These are phyloP conservation scores for Penicillium sp. DNA, from an alignment of 2,329 filamentous ascomycete genomes.

Conservation along the genomic window DNA sequence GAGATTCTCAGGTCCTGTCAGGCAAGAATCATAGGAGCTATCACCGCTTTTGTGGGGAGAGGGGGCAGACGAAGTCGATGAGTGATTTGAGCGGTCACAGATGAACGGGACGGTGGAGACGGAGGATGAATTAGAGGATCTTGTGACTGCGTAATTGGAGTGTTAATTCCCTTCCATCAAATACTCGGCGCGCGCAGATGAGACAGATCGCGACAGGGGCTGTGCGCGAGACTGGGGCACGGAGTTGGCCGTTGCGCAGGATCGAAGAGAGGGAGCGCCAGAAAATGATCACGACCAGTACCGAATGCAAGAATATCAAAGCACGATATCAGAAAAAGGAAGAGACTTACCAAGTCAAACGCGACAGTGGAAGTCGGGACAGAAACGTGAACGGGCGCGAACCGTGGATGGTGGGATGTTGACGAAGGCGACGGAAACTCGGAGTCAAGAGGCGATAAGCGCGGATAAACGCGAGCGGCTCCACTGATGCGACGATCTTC, in stretches of 20 bases:
- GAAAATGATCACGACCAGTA: background rate
- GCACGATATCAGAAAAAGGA: too few species aligned
- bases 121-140: background rate
- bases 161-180: background rate
- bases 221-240: background rate
- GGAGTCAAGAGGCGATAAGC: constrained; percentile 35
- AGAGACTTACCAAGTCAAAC: constrained; percentile 15
- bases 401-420: constrained; percentile 31
- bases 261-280: background rate
- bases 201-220: background rate
- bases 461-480: constrained; percentile 32
- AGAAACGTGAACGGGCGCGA: constrained; percentile 10
- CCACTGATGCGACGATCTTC: constrained; percentile 20
- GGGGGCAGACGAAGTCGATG: constrained; percentile 8
- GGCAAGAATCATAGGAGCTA: constrained; percentile 22
- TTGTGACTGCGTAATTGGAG: background rate
- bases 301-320: background rate
- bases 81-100: background rate
- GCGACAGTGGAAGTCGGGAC: background rate
- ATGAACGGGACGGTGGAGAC: background rate
- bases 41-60: constrained; percentile 6
- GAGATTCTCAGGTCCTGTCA: constrained; percentile 15
- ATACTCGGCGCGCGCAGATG: background rate
- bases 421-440: constrained; percentile 25
- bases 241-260: background rate